A percentile compares a stretch with the other conserved stretches of the same genome.
These are phyloP conservation scores for Penicillium argentinense DNA, from an alignment of 495 filamentous ascomycete species.

Conservation along the genomic window DNA sequence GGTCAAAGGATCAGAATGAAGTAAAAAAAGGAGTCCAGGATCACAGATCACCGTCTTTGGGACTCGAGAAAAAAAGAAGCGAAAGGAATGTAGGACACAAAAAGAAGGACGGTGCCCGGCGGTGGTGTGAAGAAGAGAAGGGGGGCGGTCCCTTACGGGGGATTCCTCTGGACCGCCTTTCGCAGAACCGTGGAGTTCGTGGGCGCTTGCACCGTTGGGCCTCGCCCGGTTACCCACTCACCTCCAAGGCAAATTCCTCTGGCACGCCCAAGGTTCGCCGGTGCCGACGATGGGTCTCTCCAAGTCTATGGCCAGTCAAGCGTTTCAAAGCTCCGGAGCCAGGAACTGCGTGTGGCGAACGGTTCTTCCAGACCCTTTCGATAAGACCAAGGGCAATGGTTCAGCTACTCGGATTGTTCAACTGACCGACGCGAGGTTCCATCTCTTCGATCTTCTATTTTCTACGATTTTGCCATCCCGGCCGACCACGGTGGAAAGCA, in stretches of 20 bases:
- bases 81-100: constrained; percentile 25
- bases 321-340: not conserved
- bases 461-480: not conserved
- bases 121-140: constrained; percentile 10
- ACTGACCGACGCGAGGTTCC: too few relatives aligned
- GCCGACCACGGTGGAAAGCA: too few relatives aligned
- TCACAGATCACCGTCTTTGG: constrained; percentile 41
- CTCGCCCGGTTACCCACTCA: not conserved
- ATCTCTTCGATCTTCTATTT: constrained; percentile 2
- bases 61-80: constrained; percentile 33
- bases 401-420: too few relatives aligned
- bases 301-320: not conserved
- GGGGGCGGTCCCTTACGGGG: too few relatives aligned
- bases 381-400: not conserved
- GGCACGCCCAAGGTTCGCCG: constrained; percentile 9
- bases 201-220: too few relatives aligned
- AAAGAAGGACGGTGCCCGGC: constrained; percentile 17
- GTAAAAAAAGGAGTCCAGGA: constrained; percentile 38
- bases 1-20: constrained; percentile 15
- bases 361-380: constrained; percentile 12
- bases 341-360: constrained; percentile 5
- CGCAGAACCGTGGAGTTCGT: constrained; percentile 9
- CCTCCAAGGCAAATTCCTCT: not conserved
- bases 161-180: too few relatives aligned
- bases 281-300: not conserved